Evolutionary conservation across 345 rosid genomes (phyloP).

Genomic region (Gossypium stocksii): DNA sequence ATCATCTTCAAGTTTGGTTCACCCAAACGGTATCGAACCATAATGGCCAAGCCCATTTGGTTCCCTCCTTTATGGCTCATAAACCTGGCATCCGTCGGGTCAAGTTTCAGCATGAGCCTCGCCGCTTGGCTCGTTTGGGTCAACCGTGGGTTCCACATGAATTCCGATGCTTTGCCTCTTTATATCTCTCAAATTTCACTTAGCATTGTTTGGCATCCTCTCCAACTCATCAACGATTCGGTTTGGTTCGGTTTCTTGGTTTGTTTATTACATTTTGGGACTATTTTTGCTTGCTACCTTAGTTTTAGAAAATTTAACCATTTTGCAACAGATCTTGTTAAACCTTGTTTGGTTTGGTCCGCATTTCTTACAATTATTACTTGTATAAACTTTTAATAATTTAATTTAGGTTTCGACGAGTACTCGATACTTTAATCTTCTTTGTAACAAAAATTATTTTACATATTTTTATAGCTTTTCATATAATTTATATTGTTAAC

Average conservation of each 20-base stretch:
- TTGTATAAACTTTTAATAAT: not conserved
- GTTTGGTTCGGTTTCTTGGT: not conserved
- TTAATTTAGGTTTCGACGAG: too few relatives aligned
- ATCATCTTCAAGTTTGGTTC: slow-evolving; percentile 7
- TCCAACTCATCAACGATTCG: slow-evolving; percentile 2
- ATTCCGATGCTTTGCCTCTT: slow-evolving; percentile 2
- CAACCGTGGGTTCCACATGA: not conserved
- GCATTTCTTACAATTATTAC: slow-evolving; percentile 8
- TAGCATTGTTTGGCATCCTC: slow-evolving; percentile 14
- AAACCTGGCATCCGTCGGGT: not conserved
- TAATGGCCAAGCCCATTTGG: slow-evolving; percentile 9
- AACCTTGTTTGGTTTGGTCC: slow-evolving; percentile 16
- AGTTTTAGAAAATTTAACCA: not conserved
- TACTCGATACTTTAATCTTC: too few relatives aligned
- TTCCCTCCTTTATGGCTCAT: slow-evolving; percentile 17
- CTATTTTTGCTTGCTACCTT: not conserved
- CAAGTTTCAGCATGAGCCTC: slow-evolving; percentile 10
- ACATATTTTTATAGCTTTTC: too few relatives aligned
- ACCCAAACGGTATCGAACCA: not conserved
- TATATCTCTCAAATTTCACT: slow-evolving; percentile 12
- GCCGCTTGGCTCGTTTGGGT: slow-evolving; percentile 16
- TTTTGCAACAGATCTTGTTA: slow-evolving; percentile 12
- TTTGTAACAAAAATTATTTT: too few relatives aligned
- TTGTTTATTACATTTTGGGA: slow-evolving; percentile 6
- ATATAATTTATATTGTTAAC: too few relatives aligned